Base-by-base conservation (phyloP, 2,329 filamentous ascomycete genomes). In the Thelonectria discophora region DNA sequence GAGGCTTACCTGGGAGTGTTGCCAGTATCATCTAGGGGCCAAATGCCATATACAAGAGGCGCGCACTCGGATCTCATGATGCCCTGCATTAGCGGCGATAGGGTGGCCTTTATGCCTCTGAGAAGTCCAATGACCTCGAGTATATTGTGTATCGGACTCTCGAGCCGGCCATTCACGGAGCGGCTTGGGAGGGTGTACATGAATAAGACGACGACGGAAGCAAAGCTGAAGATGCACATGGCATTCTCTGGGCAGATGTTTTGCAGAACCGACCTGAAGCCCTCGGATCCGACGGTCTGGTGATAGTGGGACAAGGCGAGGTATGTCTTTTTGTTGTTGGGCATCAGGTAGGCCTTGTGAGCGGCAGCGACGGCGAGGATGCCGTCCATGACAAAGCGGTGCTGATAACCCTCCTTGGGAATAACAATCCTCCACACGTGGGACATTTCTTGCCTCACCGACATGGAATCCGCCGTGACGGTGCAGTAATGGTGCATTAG, bases 221-320 rank as follows among this genome's bases (percentile, higher is more conserved):
- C 78, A 52, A 82, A 80, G 66, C 74, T 77, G 39, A 79, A 77
- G 39, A 78, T 71, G n/a, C 78, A 74, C 40, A 63, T 56, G 65
- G 69, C 72, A 40, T 65, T 69, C 2, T 60, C 51, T 7, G 65
- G 21, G 30, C 64, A 30, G 9, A 72, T 59, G 5, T 60, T 42
- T 13, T 66, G 61, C 7, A 75, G 60, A 5, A 62, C 53, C 2
- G 59, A 53, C 10, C 73, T 71, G 39, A 74, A 75, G 1, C 69
- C 69, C 17, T 75, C 72, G 2, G 73, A 69, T 1, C 73, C 73
- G 2, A 74, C 55, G 2, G 70, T 74, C 45, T 74, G 72, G 21
- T 75, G 69, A 37, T 73, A 74, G n/a, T 69, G 64, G 5, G 70
- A 66, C 24, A 75, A 54, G 34, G 69, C 64, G 17, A 73, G 55